phyloP scores from a whole-genome alignment of 192 early-diverging fungal genomes.

The Mortierella alpina region DNA sequence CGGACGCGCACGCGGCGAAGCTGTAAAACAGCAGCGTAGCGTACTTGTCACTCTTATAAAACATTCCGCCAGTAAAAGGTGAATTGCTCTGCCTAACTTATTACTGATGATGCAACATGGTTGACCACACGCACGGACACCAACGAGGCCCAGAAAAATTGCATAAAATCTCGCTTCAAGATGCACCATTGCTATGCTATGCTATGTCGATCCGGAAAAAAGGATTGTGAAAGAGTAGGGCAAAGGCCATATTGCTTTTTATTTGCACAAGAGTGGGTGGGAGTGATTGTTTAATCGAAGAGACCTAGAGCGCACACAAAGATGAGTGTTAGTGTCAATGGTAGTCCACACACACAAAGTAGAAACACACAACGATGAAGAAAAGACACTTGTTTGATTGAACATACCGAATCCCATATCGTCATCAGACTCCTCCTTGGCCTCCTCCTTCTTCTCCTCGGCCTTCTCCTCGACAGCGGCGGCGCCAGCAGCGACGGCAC shows the following conservation, averaged over 20 bases:
- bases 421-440: conserved; percentile 84
- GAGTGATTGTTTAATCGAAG: conserved; percentile 62
- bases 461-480: conserved; percentile 55
- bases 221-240: conserved; percentile 1
- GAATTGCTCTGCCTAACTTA: too few species aligned
- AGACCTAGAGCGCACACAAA: conserved; percentile 52
- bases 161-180: too few species aligned
- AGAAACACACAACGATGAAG: background rate
- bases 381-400: background rate
- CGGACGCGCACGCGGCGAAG: conserved; percentile 26
- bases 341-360: background rate
- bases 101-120: too few species aligned
- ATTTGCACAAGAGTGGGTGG: conserved; percentile 17
- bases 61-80: too few species aligned
- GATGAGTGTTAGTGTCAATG: background rate
- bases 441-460: conserved; percentile 67
- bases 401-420: conserved; percentile 87
- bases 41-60: background rate
- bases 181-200: background rate
- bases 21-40: conserved; percentile 1
- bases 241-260: conserved; percentile 5
- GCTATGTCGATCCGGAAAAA: background rate
- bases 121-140: too few species aligned
- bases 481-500: conserved; percentile 52
- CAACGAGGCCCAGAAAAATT: too few species aligned